Percentiles rank a stretch among this genome's conserved stretches.
Evolutionary conservation across 2,329 filamentous ascomycete species (phyloP).

Genomic region (Rhynchosporium graminicola): DNA sequence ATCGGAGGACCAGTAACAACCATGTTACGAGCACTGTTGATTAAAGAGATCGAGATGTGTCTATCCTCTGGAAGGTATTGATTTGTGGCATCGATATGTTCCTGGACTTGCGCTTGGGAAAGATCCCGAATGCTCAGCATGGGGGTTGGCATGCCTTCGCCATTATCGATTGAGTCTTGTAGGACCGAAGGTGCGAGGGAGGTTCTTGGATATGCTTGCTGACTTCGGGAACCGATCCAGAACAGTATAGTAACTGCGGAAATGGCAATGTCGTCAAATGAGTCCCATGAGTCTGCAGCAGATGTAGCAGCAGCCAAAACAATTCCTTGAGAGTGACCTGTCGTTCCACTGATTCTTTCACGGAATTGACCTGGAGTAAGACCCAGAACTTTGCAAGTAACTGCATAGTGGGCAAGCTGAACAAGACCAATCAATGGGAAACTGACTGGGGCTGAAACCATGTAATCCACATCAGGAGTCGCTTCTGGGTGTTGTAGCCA

Average conservation of each 20-base stretch:
- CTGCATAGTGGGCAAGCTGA: conserved; percentile 92
- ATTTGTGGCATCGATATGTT: conserved; percentile 96
- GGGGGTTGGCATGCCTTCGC: conserved; percentile 92
- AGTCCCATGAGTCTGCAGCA: conserved; percentile 89
- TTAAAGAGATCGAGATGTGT: conserved; percentile 91
- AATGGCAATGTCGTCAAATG: conserved; percentile 76
- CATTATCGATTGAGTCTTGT: conserved; percentile 89
- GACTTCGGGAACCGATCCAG: conserved; percentile 96
- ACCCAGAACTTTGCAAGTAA: conserved; percentile 89
- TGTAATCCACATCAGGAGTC: conserved; percentile 90
- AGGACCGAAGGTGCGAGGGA: conserved; percentile 89
- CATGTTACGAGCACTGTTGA: conserved; percentile 96
- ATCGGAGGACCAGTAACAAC: conserved; percentile 96
- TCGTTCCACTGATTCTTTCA: conserved; percentile 81
- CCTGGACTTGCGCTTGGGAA: conserved; percentile 83
- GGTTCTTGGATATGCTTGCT: conserved; percentile 94
- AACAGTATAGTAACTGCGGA: conserved; percentile 91
- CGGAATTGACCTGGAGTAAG: conserved; percentile 86
- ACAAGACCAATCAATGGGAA: conserved; percentile 94
- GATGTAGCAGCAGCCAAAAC: conserved; percentile 91
- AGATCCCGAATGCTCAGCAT: conserved; percentile 98
- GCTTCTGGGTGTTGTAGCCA: conserved; percentile 90
- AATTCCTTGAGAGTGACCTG: conserved; percentile 95
- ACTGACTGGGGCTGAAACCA: conserved; percentile 93
- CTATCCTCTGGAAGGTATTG: conserved; percentile 90